Percentiles rank a stretch among this genome's conserved stretches.
Conservation (phyloP, 805 yeast species). For the Kluyveromyces dobzhanskii region DNA sequence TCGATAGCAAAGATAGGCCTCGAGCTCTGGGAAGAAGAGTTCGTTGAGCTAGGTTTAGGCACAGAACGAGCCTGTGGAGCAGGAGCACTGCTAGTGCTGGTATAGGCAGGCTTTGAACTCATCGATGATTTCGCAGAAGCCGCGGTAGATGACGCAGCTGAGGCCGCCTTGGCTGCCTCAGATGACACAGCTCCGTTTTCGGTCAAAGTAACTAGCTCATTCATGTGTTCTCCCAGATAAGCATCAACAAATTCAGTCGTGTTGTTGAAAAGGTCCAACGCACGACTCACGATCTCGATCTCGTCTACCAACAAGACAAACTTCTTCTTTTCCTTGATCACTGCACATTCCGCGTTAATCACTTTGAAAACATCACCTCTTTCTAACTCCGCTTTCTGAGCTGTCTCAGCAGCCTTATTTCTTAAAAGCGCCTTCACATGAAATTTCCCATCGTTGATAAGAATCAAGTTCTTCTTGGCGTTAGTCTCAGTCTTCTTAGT, state of each 20-base stretch:
- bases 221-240: constrained; percentile 51
- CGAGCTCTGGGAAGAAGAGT: constrained; percentile 21
- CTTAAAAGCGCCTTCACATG: constrained; percentile 46
- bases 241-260: constrained; percentile 41
- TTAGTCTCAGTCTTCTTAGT: constrained; percentile 27
- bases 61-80: not conserved
- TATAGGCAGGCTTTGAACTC: not conserved
- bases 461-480: constrained; percentile 25
- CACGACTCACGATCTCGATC: constrained; percentile 34
- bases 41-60: constrained; percentile 2
- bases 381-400: constrained; percentile 39
- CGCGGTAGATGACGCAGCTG: not conserved
- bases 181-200: constrained; percentile 4
- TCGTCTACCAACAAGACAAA: constrained; percentile 41
- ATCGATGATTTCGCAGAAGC: not conserved
- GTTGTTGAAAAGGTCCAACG: constrained; percentile 33
- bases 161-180: not conserved
- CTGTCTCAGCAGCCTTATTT: constrained; percentile 38
- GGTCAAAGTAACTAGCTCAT: constrained; percentile 28
- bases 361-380: constrained; percentile 32
- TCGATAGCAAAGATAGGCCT: constrained; percentile 64
- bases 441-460: constrained; percentile 46
- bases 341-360: constrained; percentile 27
- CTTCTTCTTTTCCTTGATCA: constrained; percentile 34
- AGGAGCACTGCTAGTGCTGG: not conserved